phyloP scores from a whole-genome alignment of 768 basidiomycete genomes.

The Sporobolomyces phaffii region DNA sequence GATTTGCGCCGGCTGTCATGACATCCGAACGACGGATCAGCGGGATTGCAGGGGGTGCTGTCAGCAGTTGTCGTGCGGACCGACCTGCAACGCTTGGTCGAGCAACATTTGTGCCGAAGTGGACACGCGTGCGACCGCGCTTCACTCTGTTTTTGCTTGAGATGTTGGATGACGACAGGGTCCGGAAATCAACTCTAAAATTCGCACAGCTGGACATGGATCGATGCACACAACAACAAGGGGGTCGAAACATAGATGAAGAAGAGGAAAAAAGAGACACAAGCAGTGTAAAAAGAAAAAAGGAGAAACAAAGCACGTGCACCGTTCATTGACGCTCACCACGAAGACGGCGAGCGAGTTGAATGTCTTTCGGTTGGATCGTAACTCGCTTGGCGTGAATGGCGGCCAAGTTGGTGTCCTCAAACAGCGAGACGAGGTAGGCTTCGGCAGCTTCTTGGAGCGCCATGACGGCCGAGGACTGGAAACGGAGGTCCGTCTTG shows the following conservation, averaged over 20 bases:
- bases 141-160: no score
- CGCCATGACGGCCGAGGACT: conserved; percentile 53
- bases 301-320: not conserved
- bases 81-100: not conserved
- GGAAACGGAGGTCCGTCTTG: conserved; percentile 56
- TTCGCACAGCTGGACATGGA: no score
- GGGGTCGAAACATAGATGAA: not conserved
- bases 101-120: conserved; percentile 8
- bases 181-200: no score
- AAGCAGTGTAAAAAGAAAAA: not conserved
- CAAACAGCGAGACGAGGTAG: conserved; percentile 53
- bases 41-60: no score
- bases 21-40: no score
- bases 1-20: conserved; percentile 7
- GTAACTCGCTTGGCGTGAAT: conserved; percentile 57
- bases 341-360: conserved; percentile 53
- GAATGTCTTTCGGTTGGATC: conserved; percentile 57
- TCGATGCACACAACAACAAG: not conserved
- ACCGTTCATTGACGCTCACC: conserved; percentile 44
- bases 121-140: no score
- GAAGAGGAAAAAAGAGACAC: not conserved
- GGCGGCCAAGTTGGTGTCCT: conserved; percentile 49
- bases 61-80: not conserved
- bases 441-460: conserved; percentile 55
- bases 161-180: no score